These are phyloP conservation scores for Hygrocybe punicea DNA, from an alignment of 768 basidiomycete species.

Conservation along the genomic window DNA sequence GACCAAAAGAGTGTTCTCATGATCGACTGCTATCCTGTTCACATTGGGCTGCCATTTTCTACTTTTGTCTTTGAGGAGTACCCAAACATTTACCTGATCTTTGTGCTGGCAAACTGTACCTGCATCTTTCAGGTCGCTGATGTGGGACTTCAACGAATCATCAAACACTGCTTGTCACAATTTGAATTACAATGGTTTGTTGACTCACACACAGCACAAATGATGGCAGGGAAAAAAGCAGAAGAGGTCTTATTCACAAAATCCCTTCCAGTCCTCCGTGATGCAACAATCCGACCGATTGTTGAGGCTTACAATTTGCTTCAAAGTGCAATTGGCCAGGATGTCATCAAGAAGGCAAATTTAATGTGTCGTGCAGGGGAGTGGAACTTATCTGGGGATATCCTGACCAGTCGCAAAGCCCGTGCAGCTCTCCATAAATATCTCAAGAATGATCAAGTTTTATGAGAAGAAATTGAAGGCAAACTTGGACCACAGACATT, in stretches of 20 bases:
- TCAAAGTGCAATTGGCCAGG: slow-evolving; percentile 7
- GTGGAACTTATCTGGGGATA: slow-evolving; percentile 16
- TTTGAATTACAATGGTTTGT: slow-evolving; percentile 14
- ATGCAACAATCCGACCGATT: slow-evolving; percentile 18
- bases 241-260: slow-evolving; percentile 16
- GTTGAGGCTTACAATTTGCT: slow-evolving; percentile 18
- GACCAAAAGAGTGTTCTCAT: slow-evolving; percentile 21
- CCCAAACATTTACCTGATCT: slow-evolving; percentile 21
- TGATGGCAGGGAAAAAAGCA: slow-evolving; percentile 6
- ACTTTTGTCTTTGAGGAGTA: slow-evolving; percentile 10
- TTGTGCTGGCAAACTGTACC: slow-evolving; percentile 28
- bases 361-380: slow-evolving; percentile 12
- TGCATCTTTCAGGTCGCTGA: slow-evolving; percentile 28
- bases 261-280: slow-evolving; percentile 18
- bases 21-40: slow-evolving; percentile 29
- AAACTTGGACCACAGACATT: background rate
- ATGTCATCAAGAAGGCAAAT: slow-evolving; percentile 18
- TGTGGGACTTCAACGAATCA: slow-evolving; percentile 26
- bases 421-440: slow-evolving; percentile 15
- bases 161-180: slow-evolving; percentile 26
- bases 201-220: slow-evolving; percentile 10
- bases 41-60: slow-evolving; percentile 23
- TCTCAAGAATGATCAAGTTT: slow-evolving; percentile 8
- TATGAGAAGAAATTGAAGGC: slow-evolving; percentile 16
- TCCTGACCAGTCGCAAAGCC: slow-evolving; percentile 15